A percentile compares a stretch with the other conserved stretches of the same genome.
Conservation (phyloP, 1,139 yeast species). For the Pneumocystis jirovecii region DNA sequence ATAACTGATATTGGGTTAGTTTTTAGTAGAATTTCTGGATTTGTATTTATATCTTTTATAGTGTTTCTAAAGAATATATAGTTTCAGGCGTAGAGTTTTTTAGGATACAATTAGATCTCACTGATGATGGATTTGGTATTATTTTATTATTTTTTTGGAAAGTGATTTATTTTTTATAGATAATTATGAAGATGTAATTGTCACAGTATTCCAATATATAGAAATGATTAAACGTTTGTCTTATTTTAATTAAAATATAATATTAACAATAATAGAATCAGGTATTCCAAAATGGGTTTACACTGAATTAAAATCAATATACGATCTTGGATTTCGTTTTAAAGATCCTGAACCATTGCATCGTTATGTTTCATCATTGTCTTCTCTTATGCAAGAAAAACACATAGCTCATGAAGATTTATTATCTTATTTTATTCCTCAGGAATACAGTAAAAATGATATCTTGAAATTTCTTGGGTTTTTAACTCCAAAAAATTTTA, state of each 20-base stretch:
- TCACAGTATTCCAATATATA: slow-evolving; percentile 54
- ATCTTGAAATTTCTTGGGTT: slow-evolving; percentile 38
- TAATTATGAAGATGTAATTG: slow-evolving; percentile 47
- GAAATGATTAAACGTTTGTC: slow-evolving; percentile 33
- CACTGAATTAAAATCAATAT: slow-evolving; percentile 35
- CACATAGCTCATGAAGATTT: slow-evolving; percentile 54
- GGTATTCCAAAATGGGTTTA: slow-evolving; percentile 49
- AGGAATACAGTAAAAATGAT: slow-evolving; percentile 42
- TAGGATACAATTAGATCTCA: neutral
- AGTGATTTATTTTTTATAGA: slow-evolving; percentile 19
- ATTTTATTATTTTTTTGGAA: neutral
- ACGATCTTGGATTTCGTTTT: slow-evolving; percentile 43
- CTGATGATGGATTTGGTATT: neutral
- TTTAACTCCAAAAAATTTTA: slow-evolving; percentile 45
- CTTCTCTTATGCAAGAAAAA: slow-evolving; percentile 35
- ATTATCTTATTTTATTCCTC: slow-evolving; percentile 37
- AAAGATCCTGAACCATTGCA: slow-evolving; percentile 28
- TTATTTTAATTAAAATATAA: neutral
- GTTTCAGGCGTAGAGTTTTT: slow-evolving; percentile 33
- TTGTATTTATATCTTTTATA: slow-evolving; percentile 49
- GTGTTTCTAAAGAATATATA: slow-evolving; percentile 60
- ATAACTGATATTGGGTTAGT: slow-evolving; percentile 71
- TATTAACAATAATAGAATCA: slow-evolving; percentile 15
- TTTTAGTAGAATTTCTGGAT: slow-evolving; percentile 50
- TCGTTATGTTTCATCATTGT: neutral